phyloP scores from a whole-genome alignment of 1,139 yeast species.

The Yamadazyma blattariae region DNA sequence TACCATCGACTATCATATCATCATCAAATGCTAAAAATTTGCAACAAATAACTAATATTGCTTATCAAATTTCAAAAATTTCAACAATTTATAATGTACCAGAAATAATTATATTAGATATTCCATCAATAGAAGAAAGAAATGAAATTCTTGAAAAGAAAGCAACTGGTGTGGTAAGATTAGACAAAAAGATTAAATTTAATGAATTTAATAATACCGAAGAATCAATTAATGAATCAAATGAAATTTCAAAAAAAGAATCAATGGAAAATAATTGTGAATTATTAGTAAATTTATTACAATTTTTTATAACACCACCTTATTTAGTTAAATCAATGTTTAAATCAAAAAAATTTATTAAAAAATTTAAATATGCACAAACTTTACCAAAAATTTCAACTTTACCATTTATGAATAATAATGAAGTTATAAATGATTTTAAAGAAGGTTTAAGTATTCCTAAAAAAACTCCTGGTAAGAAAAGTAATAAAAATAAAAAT shows the following conservation, averaged over 20 bases:
- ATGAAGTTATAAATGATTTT: slow-evolving; percentile 31
- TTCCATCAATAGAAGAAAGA: slow-evolving; percentile 24
- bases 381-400: slow-evolving; percentile 70
- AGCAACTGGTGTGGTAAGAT: slow-evolving; percentile 17
- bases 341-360: slow-evolving; percentile 28
- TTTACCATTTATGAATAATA: slow-evolving; percentile 68
- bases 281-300: slow-evolving; percentile 68
- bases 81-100: slow-evolving; percentile 67
- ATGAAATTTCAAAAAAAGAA: slow-evolving; percentile 5
- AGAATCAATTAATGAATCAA: slow-evolving; percentile 3
- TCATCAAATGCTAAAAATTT: slow-evolving; percentile 55
- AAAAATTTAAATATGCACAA: slow-evolving; percentile 62
- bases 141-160: slow-evolving; percentile 16
- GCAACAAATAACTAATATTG: slow-evolving; percentile 69
- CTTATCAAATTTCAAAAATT: slow-evolving; percentile 77
- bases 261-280: slow-evolving; percentile 35
- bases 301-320: slow-evolving; percentile 84
- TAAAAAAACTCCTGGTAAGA: slow-evolving; percentile 43
- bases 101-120: slow-evolving; percentile 69
- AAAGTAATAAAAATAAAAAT: slow-evolving; percentile 34
- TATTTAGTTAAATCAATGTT: slow-evolving; percentile 69
- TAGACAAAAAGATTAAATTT: slow-evolving; percentile 18
- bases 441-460: slow-evolving; percentile 74
- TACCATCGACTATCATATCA: slow-evolving; percentile 61
- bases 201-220: slow-evolving; percentile 6